A percentile compares a stretch with the other conserved stretches of the same genome.
Conservation (phyloP, 192 early-diverging fungal genomes). For the Podila epicladia region DNA sequence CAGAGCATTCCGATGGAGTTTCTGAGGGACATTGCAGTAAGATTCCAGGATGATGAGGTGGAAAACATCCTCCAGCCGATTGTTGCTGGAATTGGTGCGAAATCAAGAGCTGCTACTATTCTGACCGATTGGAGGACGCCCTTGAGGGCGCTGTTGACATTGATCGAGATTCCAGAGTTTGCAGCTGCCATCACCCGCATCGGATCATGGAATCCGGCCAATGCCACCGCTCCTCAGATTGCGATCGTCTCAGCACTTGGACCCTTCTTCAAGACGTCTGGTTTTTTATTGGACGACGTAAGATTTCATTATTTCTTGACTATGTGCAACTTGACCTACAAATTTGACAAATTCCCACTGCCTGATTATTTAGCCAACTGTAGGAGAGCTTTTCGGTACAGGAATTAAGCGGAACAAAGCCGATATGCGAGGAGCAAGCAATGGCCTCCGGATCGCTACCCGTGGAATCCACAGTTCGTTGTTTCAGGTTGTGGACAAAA, state of each 20-base stretch:
- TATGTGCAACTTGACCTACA: not conserved
- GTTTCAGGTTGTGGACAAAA: constrained; percentile 61
- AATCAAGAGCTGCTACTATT: constrained; percentile 35
- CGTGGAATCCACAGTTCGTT: constrained; percentile 63
- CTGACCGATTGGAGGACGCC: constrained; percentile 45
- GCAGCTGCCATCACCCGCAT: constrained; percentile 62
- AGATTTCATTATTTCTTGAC: constrained; percentile 4
- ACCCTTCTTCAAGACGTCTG: constrained; percentile 71
- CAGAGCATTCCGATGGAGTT: constrained; percentile 74
- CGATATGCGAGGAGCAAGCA: constrained; percentile 64
- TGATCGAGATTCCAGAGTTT: constrained; percentile 62
- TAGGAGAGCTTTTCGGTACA: constrained; percentile 60
- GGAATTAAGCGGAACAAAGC: constrained; percentile 59
- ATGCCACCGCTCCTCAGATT: constrained; percentile 60
- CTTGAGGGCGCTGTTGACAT: constrained; percentile 20
- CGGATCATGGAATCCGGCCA: constrained; percentile 65
- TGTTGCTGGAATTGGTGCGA: constrained; percentile 56
- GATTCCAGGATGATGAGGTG: constrained; percentile 74
- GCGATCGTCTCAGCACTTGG: constrained; percentile 79
- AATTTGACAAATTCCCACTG: too few relatives aligned
- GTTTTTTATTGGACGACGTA: constrained; percentile 61
- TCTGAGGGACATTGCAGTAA: constrained; percentile 61
- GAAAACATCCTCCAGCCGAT: constrained; percentile 67
- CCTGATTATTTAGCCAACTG: constrained; percentile 43
- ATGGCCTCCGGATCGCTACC: constrained; percentile 66